Evolutionary conservation across 1,284 basidiomycete genomes (phyloP), one percentile per base, ranked within the genome.

Genomic region (Porogramme epimiltina): DNA sequence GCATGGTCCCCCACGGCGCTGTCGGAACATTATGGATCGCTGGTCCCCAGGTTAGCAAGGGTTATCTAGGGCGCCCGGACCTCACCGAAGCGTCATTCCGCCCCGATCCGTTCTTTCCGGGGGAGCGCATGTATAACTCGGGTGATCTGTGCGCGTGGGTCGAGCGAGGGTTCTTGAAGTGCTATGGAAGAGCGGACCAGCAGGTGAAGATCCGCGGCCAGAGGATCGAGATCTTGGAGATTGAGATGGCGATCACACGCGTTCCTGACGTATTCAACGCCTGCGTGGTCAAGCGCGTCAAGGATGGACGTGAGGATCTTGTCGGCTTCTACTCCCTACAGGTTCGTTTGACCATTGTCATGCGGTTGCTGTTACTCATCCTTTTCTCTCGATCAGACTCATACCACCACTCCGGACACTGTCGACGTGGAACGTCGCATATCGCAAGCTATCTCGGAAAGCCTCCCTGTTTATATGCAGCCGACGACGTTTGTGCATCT

Each of bases 151-250:
- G 19, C 16, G 33, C 65, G 26, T 63, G 64, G 43, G 58, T 56
- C 5, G 37, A 54, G 0, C 66, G 68, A 40, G 67, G 68, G 19
- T 56, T 64, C 19, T 54, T 70, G 16, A 62, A 68, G 42, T 69
- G 68, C 41, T 65, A 60, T 34, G 68, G 67, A 33, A 64, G 66
- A 33, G 56, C 58, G 18, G 67, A 70, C 54, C 56, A 61, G 42
- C 67, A 68, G 36, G 60, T 68, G 55, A 69, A 69, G 55, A 62
- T 69, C 49, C 67, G 66, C 5, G 67, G 68, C 15, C 67, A 66
- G 39, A 60, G 66, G 20, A 60, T 69, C 19, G 68, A 69, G 40
- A 56, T 68, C 5, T 56, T 65, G 5, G 67, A 69, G 41, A 61
- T 69, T 18, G 68, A 69, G 58, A 60, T 66, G 36, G 60, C 62